These are phyloP conservation scores for Pleurotus eryngii DNA, from an alignment of 768 basidiomycete genomes.

Conservation along the genomic window DNA sequence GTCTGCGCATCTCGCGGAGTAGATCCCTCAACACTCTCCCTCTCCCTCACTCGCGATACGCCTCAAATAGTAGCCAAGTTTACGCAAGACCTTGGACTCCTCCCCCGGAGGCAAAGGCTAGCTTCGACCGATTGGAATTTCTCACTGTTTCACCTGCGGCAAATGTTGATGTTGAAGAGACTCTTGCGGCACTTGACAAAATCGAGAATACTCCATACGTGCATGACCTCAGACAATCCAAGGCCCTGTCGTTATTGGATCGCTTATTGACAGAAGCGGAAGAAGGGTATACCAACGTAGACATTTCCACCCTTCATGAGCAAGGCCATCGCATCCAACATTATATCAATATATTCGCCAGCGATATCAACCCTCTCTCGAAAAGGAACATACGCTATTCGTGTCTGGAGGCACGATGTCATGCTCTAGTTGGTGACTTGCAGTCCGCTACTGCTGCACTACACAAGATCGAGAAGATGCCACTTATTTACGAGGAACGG, in stretches of 20 bases:
- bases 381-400: conserved; percentile 14
- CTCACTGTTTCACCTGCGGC: background rate
- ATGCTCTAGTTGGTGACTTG: conserved; percentile 34
- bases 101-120: background rate
- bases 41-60: background rate
- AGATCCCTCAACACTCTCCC: background rate
- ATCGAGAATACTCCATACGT: conserved; percentile 10
- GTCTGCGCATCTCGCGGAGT: background rate
- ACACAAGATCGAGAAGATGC: conserved; percentile 19
- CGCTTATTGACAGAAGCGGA: conserved; percentile 26
- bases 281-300: conserved; percentile 11
- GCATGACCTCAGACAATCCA: conserved; percentile 5
- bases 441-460: conserved; percentile 28
- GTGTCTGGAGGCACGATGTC: conserved; percentile 28
- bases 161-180: conserved; percentile 32
- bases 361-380: conserved; percentile 18
- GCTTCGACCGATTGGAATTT: background rate
- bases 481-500: conserved; percentile 18
- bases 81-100: background rate
- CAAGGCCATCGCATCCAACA: conserved; percentile 37
- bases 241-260: conserved; percentile 15
- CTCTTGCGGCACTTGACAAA: conserved; percentile 37
- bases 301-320: conserved; percentile 19
- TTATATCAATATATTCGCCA: conserved; percentile 25
- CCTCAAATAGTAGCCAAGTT: background rate